A percentile compares a stretch with the other conserved stretches of the same genome.
phyloP scores from a whole-genome alignment of 2,329 filamentous ascomycete species.

The Alternaria burnsii region DNA sequence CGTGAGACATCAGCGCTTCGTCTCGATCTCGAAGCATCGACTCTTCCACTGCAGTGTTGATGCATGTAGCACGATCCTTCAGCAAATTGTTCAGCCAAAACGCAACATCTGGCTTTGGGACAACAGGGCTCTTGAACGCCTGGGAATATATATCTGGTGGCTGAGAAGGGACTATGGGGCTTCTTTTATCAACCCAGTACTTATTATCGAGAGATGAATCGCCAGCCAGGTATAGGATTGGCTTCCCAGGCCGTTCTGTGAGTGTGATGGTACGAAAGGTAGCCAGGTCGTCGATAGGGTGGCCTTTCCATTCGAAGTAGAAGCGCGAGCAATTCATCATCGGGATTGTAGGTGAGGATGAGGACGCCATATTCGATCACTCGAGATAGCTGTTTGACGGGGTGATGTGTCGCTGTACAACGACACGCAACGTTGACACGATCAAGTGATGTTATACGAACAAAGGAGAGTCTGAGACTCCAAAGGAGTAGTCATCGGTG shows the following conservation, averaged over 20 bases:
- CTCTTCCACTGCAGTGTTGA: conserved; percentile 49
- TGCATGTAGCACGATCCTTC: conserved; percentile 42
- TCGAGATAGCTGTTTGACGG: background rate
- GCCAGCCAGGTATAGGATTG: conserved; percentile 49
- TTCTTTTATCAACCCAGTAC: conserved; percentile 40
- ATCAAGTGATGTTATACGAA: background rate
- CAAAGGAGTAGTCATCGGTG: background rate
- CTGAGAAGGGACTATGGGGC: conserved; percentile 14
- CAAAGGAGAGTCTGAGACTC: background rate
- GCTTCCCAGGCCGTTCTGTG: conserved; percentile 33
- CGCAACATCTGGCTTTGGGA: conserved; percentile 45
- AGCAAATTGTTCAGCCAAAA: conserved; percentile 51
- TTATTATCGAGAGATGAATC: conserved; percentile 54
- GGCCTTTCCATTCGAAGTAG: conserved; percentile 48
- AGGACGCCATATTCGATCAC: background rate
- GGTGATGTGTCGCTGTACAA: background rate
- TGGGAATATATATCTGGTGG: conserved; percentile 42
- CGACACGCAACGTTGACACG: background rate
- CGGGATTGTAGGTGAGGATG: background rate
- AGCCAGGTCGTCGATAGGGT: conserved; percentile 42
- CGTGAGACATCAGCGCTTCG: conserved; percentile 38
- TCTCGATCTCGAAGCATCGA: conserved; percentile 46
- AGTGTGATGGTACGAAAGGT: conserved; percentile 36
- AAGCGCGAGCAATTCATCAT: conserved; percentile 39
- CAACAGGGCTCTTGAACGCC: conserved; percentile 29